These are phyloP conservation scores for Ampelocalamus luodianensis DNA, from an alignment of 176 grass and related monocot genomes.

Conservation along the genomic window DNA sequence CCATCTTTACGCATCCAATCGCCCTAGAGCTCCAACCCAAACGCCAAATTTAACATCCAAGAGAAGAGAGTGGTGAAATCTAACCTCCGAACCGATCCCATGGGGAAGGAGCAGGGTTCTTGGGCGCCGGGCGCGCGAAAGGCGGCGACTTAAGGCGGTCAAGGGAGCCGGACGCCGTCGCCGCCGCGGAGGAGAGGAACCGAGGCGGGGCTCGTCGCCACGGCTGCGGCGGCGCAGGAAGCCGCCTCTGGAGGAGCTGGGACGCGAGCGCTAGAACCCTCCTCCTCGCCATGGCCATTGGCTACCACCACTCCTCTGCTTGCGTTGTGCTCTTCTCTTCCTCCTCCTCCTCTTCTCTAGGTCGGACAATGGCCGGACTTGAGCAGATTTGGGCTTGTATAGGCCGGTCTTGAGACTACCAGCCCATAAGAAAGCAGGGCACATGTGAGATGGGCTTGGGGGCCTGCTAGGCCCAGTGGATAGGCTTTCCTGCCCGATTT, in stretches of 20 bases:
- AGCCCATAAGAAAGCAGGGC: not conserved
- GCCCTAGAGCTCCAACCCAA: not conserved
- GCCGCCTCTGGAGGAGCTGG: constrained; percentile 33
- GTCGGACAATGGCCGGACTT: constrained; percentile 13
- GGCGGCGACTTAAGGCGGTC: constrained; percentile 37
- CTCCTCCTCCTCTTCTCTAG: constrained; percentile 12
- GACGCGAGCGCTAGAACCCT: constrained; percentile 52
- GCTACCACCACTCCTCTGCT: not conserved
- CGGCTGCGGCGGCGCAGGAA: not conserved
- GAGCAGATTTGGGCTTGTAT: not conserved
- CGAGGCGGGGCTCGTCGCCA: constrained; percentile 8
- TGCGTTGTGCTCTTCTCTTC: constrained; percentile 11
- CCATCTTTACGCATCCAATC: not conserved
- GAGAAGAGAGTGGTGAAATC: not conserved
- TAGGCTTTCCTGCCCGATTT: not conserved
- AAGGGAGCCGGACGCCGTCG: not conserved
- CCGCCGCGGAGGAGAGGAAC: constrained; percentile 29
- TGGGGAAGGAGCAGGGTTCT: constrained; percentile 33
- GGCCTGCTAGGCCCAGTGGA: not conserved
- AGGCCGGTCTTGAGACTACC: not conserved
- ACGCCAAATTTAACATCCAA: not conserved
- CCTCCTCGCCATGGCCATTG: constrained; percentile 65
- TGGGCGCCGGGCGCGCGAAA: constrained; percentile 33
- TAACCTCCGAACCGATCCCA: constrained; percentile 55
- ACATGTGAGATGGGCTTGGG: not conserved